These are phyloP conservation scores for Fusarium euwallaceae DNA, from an alignment of 2,329 filamentous ascomycete species.

Conservation along the genomic window DNA sequence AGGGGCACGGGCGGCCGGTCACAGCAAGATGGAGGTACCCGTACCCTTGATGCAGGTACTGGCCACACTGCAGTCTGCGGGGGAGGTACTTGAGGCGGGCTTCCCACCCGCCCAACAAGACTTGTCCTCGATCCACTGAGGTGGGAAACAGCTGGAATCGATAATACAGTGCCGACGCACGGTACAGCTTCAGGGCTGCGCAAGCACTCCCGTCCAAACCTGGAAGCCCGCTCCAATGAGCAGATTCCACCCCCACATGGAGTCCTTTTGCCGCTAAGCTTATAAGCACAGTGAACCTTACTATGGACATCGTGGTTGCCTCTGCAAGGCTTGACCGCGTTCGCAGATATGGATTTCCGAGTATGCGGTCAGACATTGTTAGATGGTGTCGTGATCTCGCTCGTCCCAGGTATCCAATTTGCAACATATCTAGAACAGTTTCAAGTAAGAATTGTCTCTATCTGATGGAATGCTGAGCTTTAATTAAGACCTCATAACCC, in stretches of 20 bases:
- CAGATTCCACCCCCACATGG: conserved; percentile 25
- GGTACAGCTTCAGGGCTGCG: conserved; percentile 35
- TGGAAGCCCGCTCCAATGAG: conserved; percentile 24
- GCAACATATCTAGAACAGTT: not conserved
- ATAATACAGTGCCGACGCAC: conserved; percentile 30
- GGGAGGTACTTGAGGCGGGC: conserved; percentile 25
- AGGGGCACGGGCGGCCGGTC: conserved; percentile 17
- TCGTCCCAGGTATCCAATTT: not conserved
- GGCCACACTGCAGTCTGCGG: conserved; percentile 22
- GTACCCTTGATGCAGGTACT: conserved; percentile 39
- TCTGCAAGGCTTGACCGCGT: not conserved
- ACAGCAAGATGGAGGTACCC: conserved; percentile 20
- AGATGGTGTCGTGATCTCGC: not conserved
- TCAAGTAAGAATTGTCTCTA: not conserved
- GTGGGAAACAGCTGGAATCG: not conserved
- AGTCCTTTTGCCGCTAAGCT: conserved; percentile 31
- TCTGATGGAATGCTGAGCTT: not conserved
- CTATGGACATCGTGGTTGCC: not conserved
- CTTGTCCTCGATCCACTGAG: not conserved
- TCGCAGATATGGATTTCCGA: not conserved
- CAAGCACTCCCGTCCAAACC: conserved; percentile 38
- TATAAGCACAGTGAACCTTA: conserved; percentile 16
- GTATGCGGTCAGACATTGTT: not conserved
- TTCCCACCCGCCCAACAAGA: conserved; percentile 7
- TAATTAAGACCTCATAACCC: conserved; percentile 13